Conservation (phyloP, 306 rosid species). For the Alnus rubra region DNA sequence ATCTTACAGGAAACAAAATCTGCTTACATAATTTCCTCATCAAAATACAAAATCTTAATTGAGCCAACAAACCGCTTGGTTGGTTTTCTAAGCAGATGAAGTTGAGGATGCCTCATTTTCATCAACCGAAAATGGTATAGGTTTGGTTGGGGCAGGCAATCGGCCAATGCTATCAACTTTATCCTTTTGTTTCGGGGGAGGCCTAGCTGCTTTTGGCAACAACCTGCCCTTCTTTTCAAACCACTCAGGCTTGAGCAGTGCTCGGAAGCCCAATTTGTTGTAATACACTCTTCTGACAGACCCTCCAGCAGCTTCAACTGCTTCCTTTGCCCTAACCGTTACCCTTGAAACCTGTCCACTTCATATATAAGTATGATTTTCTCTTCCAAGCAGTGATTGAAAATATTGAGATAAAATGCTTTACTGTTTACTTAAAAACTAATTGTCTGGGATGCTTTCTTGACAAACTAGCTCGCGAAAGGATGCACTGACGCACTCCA, state of each 20-base stretch:
- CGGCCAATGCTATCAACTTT: constrained; percentile 91
- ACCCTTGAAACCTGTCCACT: constrained; percentile 80
- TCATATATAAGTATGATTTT: constrained; percentile 17
- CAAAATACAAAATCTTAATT: constrained; percentile 15
- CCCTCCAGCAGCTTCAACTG: constrained; percentile 94
- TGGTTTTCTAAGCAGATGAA: constrained; percentile 32
- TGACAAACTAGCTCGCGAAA: too few relatives aligned
- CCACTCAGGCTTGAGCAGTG: constrained; percentile 88
- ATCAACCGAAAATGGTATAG: constrained; percentile 71
- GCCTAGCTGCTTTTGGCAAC: constrained; percentile 93
- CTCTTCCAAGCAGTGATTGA: neutral
- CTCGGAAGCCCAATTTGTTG: constrained; percentile 81
- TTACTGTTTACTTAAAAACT: too few relatives aligned
- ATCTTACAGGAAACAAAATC: constrained; percentile 6
- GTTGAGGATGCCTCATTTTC: constrained; percentile 30
- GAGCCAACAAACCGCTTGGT: constrained; percentile 14
- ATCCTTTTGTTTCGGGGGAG: constrained; percentile 87
- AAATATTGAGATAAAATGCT: neutral
- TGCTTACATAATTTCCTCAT: neutral
- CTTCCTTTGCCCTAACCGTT: constrained; percentile 86
- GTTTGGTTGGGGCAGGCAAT: constrained; percentile 89
- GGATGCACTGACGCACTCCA: too few relatives aligned
- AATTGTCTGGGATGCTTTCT: too few relatives aligned
- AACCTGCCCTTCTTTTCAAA: constrained; percentile 93
- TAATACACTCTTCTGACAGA: constrained; percentile 84